Base-by-base conservation (phyloP, 2,329 filamentous ascomycete species). In the Penicillium sclerotiorum region DNA sequence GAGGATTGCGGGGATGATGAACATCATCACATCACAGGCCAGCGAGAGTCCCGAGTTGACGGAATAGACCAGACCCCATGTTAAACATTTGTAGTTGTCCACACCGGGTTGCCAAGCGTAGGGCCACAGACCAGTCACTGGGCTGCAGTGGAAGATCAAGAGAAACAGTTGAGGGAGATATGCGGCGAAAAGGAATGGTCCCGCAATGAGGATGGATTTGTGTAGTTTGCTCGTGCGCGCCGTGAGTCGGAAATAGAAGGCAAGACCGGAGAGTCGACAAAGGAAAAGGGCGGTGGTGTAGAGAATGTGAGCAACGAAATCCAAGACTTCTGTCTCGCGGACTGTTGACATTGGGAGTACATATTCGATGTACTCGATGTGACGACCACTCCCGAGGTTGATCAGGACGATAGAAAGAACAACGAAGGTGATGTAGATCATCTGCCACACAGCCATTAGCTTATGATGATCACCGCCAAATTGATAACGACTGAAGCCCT, bases 41-140 rank as follows among this genome's bases (percentile, higher is more conserved):
- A 81, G 62, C 1, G 77, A 80, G 3, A 81, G 62, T 0, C 66
- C 69, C 9, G 77, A 80, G 58, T 80, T 81, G 17, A 78, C 74
- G 8, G 74, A 73, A 53, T 81, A 81, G 1, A 81, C 77, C 2
- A 78, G 49, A 0, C 78, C 79, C 78, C 78, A 81, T 13, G 72
- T 64, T 30, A 81, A 50, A 53, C 78, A 81, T 0, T 58, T 68
- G 53, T 77, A 81, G 3, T 69, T 52, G 1, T 62, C 63, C 8
- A 58, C 65, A 8, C 69, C 69, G 0, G 65, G 58, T 55, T 81
- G 76, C 69, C 73, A 81, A 1, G 62, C 69, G 45, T 81, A 81
- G 0, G 79, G 78, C 79, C 79, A 81, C 2, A 77, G 61, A 0
- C 70, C 76, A 1, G 78, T 81, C 0, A 80, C 76, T 0, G 79